phyloP scores from a whole-genome alignment of 2,329 filamentous ascomycete species.

The Colletotrichum tanaceti region DNA sequence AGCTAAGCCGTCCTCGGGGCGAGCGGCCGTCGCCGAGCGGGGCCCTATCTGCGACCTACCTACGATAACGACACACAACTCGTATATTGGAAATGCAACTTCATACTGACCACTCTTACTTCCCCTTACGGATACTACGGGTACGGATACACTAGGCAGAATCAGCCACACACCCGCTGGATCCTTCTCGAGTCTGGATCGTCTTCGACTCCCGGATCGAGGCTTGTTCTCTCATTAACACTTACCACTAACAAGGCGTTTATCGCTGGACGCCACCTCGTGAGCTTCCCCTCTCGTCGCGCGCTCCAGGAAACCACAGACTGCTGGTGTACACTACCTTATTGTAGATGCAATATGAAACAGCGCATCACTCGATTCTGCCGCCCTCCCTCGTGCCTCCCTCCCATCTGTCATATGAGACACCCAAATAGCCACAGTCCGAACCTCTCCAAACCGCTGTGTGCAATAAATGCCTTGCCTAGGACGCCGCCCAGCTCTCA shows the following conservation, averaged over 20 bases:
- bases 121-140: too few relatives aligned
- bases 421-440: constrained; percentile 5
- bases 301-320: neutral
- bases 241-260: neutral
- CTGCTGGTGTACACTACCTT: too few relatives aligned
- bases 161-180: neutral
- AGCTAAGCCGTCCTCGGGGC: constrained; percentile 21
- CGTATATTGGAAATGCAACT: neutral
- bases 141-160: neutral
- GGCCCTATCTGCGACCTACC: constrained; percentile 10
- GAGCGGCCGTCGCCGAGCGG: constrained; percentile 15
- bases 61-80: constrained; percentile 8
- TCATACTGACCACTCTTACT: neutral
- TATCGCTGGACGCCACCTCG: neutral
- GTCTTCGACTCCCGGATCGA: neutral
- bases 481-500: constrained; percentile 15
- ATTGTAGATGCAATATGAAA: neutral
- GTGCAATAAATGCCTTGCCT: constrained; percentile 17
- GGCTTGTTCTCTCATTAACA: too few relatives aligned
- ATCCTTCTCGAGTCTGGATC: neutral
- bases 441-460: constrained; percentile 19
- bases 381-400: neutral
- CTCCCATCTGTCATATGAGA: neutral
- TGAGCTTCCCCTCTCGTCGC: neutral
- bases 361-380: neutral